A percentile compares a stretch with the other conserved stretches of the same genome.
Evolutionary conservation across 345 rosid genomes (phyloP).

Genomic region (Acer negundo): DNA sequence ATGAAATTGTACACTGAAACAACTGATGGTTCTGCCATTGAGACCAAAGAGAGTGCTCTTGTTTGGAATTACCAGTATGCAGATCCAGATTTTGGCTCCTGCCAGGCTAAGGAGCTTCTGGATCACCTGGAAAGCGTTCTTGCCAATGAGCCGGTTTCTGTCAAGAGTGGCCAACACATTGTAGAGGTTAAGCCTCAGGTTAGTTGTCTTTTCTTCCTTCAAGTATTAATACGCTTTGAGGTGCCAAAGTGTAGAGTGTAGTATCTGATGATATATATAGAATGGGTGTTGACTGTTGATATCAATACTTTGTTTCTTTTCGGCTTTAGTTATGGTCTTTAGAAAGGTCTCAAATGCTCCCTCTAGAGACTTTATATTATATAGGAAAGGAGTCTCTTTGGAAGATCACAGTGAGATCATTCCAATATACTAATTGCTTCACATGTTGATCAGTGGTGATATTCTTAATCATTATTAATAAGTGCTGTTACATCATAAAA

Average conservation of each 20-base stretch:
- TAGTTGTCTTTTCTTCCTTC: conserved; percentile 10
- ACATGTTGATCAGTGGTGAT: no score
- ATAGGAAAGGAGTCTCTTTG: no score
- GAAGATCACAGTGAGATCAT: no score
- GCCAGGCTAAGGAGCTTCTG: conserved; percentile 97
- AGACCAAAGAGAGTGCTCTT: conserved; percentile 83
- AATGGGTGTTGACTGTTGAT: neutral
- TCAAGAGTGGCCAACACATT: conserved; percentile 79
- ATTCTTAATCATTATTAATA: no score
- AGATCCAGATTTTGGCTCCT: conserved; percentile 93
- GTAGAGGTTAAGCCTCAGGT: conserved; percentile 99
- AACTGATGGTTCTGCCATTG: conserved; percentile 93
- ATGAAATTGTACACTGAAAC: conserved; percentile 91
- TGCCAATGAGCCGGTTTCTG: conserved; percentile 86
- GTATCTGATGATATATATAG: neutral
- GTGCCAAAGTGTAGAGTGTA: neutral
- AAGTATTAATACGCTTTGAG: neutral
- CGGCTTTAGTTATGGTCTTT: no score
- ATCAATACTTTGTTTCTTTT: no score
- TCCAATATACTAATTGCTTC: no score
- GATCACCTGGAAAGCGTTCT: conserved; percentile 97
- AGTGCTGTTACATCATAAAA: no score
- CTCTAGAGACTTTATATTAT: no score
- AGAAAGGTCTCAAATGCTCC: no score
- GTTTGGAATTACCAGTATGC: conserved; percentile 88